Base-by-base conservation (phyloP, 2,329 filamentous ascomycete genomes). In the Fusarium sp. region DNA sequence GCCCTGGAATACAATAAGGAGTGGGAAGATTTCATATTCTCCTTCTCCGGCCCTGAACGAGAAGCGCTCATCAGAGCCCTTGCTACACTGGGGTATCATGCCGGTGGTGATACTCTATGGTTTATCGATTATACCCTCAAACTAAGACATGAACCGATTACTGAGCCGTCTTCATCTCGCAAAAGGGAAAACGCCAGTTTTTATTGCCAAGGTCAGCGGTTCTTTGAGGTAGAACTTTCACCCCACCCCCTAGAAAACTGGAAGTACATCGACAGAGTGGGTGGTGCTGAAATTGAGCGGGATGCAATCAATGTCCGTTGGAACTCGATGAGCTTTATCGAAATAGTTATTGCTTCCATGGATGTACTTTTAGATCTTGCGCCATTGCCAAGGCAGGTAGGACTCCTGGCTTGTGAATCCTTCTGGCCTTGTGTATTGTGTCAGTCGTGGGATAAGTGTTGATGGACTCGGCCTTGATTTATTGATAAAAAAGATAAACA, bases 31-130 rank as follows among this genome's bases (percentile, higher is more conserved):
- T 3, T 16, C 0, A 9, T 23, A 10, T 25, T 5, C 16, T 23
- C 9, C 25, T 9, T 9, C 20, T 8, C 2, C 2, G 2, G 20
- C 23, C 43, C 20, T 16, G 2, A 16, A 3, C 1, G 5, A 1
- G 14, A 16, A 14, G 43, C 14, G 25, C 6, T 25, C 7, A 25
- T 6, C 13, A 48, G 2, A 25, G 13, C 7, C 20, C 14, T 48
- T 6, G 10, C 25, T 6, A 23, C 20, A 48, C 23, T 48, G 8
- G 43, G 43, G 14, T 48, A 25, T 14, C 23, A 48, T 48, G 20
- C 43, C 20, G 14, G 5, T 2, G 43, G 23, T 10, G 4, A 48
- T 16, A 48, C 16, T 14, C 43, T 48, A 25, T 25, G 43, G 43
- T 48, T 48, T 16, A 48, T 48, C 43, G 43, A 48, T 16, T 48